Percentiles rank a stretch among this genome's conserved stretches.
These are phyloP conservation scores for Echeveria elegans DNA, from an alignment of 164 flowering plant genomes.

Conservation along the genomic window DNA sequence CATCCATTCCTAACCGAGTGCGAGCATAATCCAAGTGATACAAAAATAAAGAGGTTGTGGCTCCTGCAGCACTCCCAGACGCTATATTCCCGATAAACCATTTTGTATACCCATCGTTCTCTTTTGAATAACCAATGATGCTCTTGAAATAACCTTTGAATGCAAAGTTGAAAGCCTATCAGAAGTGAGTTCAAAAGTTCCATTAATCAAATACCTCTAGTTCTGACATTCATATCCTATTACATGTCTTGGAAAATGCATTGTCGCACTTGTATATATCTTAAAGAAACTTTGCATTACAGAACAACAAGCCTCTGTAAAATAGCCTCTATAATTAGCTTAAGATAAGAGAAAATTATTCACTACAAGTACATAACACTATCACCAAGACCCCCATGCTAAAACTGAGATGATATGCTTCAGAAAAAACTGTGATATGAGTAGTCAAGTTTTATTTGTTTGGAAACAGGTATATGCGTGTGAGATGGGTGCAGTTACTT, in stretches of 20 bases:
- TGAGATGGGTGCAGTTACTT: not conserved
- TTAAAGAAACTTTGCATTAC: not conserved
- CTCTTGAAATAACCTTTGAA: slow-evolving; percentile 87
- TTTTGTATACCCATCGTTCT: slow-evolving; percentile 80
- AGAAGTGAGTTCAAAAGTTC: slow-evolving; percentile 16
- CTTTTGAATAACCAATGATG: slow-evolving; percentile 69
- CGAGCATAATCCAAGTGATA: slow-evolving; percentile 94
- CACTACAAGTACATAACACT: not conserved
- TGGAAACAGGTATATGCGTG: not conserved
- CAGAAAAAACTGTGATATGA: no score
- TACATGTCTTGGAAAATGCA: not conserved
- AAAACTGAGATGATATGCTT: not conserved
- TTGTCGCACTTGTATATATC: not conserved
- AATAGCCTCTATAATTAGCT: not conserved
- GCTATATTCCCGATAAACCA: slow-evolving; percentile 92
- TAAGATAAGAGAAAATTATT: not conserved
- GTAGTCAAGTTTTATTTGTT: not conserved
- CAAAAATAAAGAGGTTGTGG: slow-evolving; percentile 72
- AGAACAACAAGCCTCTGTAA: no score
- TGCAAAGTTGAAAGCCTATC: slow-evolving; percentile 94
- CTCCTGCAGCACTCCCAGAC: slow-evolving; percentile 98
- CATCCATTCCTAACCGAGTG: slow-evolving; percentile 84
- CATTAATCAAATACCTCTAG: slow-evolving; percentile 10
- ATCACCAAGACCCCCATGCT: not conserved
- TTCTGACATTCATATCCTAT: not conserved